phyloP scores from a whole-genome alignment of 495 filamentous ascomycete genomes.

The Aspergillus panamensis region DNA sequence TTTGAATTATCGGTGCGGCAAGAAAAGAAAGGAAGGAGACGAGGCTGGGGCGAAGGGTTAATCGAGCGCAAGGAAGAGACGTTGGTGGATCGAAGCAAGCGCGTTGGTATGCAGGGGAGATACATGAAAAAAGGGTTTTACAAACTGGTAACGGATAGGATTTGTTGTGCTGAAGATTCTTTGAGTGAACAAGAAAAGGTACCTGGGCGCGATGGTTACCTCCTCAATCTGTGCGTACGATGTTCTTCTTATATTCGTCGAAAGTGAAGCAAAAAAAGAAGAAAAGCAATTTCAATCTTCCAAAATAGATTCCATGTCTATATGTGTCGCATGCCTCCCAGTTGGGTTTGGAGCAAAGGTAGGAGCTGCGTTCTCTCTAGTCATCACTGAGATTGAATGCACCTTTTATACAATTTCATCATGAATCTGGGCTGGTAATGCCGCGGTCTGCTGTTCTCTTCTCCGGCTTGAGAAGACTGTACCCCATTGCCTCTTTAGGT shows the following conservation, averaged over 20 bases:
- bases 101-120: slow-evolving; percentile 24
- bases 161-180: slow-evolving; percentile 26
- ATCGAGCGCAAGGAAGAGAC: slow-evolving; percentile 21
- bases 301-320: not conserved
- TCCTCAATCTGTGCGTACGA: slow-evolving; percentile 25
- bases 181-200: slow-evolving; percentile 18
- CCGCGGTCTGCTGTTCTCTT: no score
- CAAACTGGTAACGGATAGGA: slow-evolving; percentile 23
- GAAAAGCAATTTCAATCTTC: slow-evolving; percentile 11
- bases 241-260: slow-evolving; percentile 23
- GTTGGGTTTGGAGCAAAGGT: not conserved
- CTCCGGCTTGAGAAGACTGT: not conserved
- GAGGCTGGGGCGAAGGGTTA: slow-evolving; percentile 26
- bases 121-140: slow-evolving; percentile 21
- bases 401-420: no score
- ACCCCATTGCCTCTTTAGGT: not conserved
- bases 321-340: not conserved
- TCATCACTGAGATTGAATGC: no score
- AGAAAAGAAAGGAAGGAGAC: slow-evolving; percentile 26
- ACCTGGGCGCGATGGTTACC: slow-evolving; percentile 24
- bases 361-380: not conserved
- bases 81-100: slow-evolving; percentile 25
- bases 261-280: slow-evolving; percentile 25
- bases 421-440: no score
- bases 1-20: slow-evolving; percentile 28